Percentiles rank a stretch among this genome's conserved stretches.
Conservation (phyloP, 768 basidiomycete genomes). For the Tulasnella sp. region DNA sequence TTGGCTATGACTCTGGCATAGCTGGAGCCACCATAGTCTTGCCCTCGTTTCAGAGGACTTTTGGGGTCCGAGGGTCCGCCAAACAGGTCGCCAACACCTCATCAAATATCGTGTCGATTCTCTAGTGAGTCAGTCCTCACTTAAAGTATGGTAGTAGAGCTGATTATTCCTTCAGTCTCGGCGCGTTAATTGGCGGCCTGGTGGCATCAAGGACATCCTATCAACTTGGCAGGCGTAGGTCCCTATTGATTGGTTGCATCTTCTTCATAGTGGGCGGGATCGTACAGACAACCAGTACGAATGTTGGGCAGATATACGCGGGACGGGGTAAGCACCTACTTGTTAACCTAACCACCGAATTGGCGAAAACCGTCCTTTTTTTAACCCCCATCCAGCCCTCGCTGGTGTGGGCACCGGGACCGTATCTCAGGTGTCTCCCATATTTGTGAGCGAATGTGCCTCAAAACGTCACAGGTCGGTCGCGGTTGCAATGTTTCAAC, state of each 20-base stretch:
- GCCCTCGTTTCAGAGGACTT: constrained; percentile 10
- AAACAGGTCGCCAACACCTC: background rate
- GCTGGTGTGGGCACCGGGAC: constrained; percentile 12
- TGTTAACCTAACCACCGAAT: too few relatives aligned
- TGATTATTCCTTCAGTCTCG: too few relatives aligned
- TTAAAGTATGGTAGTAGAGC: too few relatives aligned
- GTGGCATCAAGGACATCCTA: constrained; percentile 1
- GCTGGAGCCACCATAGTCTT: constrained; percentile 12
- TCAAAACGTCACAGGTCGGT: constrained; percentile 5
- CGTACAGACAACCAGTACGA: background rate
- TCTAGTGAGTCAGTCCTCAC: background rate
- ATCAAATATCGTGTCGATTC: constrained; percentile 13
- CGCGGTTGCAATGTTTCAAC: constrained; percentile 8
- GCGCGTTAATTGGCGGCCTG: constrained; percentile 12
- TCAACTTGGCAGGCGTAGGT: constrained; percentile 1
- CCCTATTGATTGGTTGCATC: constrained; percentile 4
- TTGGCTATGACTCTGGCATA: constrained; percentile 14
- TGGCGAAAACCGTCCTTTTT: too few relatives aligned
- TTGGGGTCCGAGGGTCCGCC: constrained; percentile 1
- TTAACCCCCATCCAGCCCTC: constrained; percentile 3
- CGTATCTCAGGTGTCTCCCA: constrained; percentile 10
- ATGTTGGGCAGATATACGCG: background rate
- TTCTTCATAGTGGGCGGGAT: constrained; percentile 8
- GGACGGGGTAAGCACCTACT: constrained; percentile 6
- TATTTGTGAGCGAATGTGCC: constrained; percentile 13